A percentile compares a stretch with the other conserved stretches of the same genome.
Conservation (phyloP, 441 rosid genomes). For the Eutrema salsugineum region DNA sequence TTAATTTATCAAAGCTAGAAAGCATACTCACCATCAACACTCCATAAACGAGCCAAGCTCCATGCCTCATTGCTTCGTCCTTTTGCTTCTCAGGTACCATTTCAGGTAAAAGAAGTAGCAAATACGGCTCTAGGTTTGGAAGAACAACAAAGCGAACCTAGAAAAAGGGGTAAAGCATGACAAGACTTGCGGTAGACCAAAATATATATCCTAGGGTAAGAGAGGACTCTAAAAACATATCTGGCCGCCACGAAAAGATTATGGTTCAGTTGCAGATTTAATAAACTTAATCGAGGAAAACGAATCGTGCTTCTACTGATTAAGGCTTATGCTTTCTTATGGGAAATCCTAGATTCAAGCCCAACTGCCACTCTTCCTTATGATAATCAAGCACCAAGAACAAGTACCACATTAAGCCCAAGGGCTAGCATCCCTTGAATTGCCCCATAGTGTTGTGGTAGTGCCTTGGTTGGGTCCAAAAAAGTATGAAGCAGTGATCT, state of each 20-base stretch:
- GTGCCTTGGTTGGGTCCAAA: constrained; percentile 53
- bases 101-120: constrained; percentile 54
- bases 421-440: constrained; percentile 62
- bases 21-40: constrained; percentile 45
- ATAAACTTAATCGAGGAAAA: background rate
- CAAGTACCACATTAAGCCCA: constrained; percentile 58
- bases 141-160: constrained; percentile 61
- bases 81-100: constrained; percentile 50
- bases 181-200: constrained; percentile 10
- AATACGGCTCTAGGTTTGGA: constrained; percentile 55
- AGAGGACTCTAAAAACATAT: constrained; percentile 1
- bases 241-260: background rate
- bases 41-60: constrained; percentile 60
- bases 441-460: constrained; percentile 65
- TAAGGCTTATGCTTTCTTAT: background rate
- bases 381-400: background rate
- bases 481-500: constrained; percentile 60
- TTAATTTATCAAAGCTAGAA: background rate
- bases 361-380: constrained; percentile 10
- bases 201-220: background rate
- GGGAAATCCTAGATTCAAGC: background rate
- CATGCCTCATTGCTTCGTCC: constrained; percentile 43
- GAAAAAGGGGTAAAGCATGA: constrained; percentile 20
- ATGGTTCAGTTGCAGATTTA: background rate
- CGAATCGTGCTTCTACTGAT: background rate